phyloP scores from a whole-genome alignment of 495 filamentous ascomycete species.

The Amniculicola lignicola region DNA sequence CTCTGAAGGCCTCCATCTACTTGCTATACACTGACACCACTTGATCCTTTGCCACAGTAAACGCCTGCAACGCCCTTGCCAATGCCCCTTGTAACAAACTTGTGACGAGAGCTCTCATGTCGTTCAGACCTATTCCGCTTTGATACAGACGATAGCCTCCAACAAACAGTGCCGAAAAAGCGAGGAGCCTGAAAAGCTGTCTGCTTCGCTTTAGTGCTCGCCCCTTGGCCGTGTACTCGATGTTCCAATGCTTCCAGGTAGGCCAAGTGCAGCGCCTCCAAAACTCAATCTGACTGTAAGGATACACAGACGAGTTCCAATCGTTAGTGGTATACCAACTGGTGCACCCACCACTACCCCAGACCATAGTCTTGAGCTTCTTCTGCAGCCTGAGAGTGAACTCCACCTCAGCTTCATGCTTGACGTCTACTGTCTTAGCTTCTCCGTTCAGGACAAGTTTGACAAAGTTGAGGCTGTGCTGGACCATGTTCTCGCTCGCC shows the following conservation, averaged over 20 bases:
- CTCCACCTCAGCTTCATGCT: conserved; percentile 52
- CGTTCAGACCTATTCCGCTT: conserved; percentile 11
- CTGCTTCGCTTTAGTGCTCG: conserved; percentile 4
- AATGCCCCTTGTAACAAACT: not conserved
- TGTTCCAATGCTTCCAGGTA: conserved; percentile 54
- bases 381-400: conserved; percentile 56
- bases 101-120: conserved; percentile 8
- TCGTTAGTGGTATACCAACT: conserved; percentile 57
- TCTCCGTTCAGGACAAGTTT: conserved; percentile 50
- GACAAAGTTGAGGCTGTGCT: conserved; percentile 52
- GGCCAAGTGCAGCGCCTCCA: conserved; percentile 52
- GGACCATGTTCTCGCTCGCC: conserved; percentile 57
- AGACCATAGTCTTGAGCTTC: conserved; percentile 53
- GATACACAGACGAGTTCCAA: conserved; percentile 60
- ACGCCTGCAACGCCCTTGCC: not conserved
- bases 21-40: no score
- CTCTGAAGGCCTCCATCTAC: no score
- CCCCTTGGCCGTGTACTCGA: conserved; percentile 47
- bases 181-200: not conserved
- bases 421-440: conserved; percentile 44
- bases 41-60: not conserved
- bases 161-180: conserved; percentile 5
- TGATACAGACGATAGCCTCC: conserved; percentile 8
- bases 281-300: conserved; percentile 41
- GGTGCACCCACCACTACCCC: conserved; percentile 50